A percentile compares a stretch with the other conserved stretches of the same genome.
These are phyloP conservation scores for Lasiosphaeria hispida DNA, from an alignment of 495 filamentous ascomycete species.

Conservation along the genomic window DNA sequence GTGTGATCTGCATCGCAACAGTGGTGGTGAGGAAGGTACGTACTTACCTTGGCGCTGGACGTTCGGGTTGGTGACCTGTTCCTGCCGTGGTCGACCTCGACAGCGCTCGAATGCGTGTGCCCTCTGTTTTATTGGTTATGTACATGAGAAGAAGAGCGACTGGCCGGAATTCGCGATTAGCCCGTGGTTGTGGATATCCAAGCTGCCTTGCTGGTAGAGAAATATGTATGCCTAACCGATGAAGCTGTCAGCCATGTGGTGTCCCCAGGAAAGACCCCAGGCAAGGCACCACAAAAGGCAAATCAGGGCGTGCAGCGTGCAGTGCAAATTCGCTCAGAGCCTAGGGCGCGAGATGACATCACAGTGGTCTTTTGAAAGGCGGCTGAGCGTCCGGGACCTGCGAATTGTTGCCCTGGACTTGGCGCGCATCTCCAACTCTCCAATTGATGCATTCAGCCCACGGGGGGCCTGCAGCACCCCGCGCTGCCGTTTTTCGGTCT, in stretches of 20 bases:
- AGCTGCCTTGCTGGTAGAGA: too few relatives aligned
- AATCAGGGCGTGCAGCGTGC: too few relatives aligned
- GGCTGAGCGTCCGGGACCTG: background rate
- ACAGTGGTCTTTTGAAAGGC: background rate
- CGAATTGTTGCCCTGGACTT: background rate
- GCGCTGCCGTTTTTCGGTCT: slow-evolving; percentile 13
- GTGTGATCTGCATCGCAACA: background rate
- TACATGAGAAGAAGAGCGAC: background rate
- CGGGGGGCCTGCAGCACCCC: background rate
- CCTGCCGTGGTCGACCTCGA: background rate
- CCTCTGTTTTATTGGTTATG: background rate
- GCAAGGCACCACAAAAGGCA: too few relatives aligned
- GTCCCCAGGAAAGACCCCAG: too few relatives aligned
- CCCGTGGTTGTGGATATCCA: background rate
- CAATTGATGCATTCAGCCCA: too few relatives aligned
- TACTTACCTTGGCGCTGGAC: background rate
- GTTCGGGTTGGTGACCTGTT: too few relatives aligned
- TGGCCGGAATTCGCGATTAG: background rate
- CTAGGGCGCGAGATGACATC: slow-evolving; percentile 6
- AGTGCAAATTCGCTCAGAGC: too few relatives aligned
- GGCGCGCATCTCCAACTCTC: background rate
- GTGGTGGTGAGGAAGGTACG: background rate
- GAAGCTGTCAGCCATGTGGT: too few relatives aligned
- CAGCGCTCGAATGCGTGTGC: background rate
- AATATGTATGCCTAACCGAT: too few relatives aligned